Evolutionary conservation across 176 grass and related monocot species (phyloP).

Genomic region (Poa annua): DNA sequence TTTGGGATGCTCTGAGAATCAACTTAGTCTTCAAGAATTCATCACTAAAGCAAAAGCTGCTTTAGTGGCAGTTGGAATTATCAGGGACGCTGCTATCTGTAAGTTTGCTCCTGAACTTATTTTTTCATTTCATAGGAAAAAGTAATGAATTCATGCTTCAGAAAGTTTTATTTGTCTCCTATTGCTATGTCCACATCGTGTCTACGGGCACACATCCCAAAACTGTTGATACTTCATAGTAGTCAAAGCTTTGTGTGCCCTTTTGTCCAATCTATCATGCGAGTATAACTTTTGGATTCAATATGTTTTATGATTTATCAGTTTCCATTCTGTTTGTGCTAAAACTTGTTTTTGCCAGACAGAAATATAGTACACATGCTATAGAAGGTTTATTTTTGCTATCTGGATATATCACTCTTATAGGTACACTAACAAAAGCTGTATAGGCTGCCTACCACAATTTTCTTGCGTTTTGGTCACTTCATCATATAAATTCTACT

Average conservation of each 20-base stretch:
- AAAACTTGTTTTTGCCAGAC: background rate
- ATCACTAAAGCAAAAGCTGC: conserved; percentile 79
- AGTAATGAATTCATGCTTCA: background rate
- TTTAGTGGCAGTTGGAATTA: conserved; percentile 86
- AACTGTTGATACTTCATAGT: background rate
- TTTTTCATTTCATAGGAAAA: conserved; percentile 29
- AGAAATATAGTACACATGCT: background rate
- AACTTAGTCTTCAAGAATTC: conserved; percentile 58
- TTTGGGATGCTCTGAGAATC: conserved; percentile 84
- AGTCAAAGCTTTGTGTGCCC: background rate
- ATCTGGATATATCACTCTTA: background rate
- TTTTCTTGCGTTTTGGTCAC: background rate
- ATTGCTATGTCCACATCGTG: background rate
- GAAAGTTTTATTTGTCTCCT: conserved; percentile 27
- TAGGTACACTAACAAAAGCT: background rate
- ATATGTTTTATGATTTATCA: background rate
- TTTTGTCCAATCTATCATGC: background rate
- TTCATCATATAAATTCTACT: background rate
- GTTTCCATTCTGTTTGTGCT: conserved; percentile 29
- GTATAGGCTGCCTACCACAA: conserved; percentile 20
- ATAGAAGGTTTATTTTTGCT: background rate
- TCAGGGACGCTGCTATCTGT: conserved; percentile 77
- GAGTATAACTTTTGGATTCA: conserved; percentile 5
- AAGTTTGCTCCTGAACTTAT: conserved; percentile 45
- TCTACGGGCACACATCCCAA: background rate